These are phyloP conservation scores for Collybia sp. DNA, from an alignment of 768 basidiomycete species.

Conservation along the genomic window DNA sequence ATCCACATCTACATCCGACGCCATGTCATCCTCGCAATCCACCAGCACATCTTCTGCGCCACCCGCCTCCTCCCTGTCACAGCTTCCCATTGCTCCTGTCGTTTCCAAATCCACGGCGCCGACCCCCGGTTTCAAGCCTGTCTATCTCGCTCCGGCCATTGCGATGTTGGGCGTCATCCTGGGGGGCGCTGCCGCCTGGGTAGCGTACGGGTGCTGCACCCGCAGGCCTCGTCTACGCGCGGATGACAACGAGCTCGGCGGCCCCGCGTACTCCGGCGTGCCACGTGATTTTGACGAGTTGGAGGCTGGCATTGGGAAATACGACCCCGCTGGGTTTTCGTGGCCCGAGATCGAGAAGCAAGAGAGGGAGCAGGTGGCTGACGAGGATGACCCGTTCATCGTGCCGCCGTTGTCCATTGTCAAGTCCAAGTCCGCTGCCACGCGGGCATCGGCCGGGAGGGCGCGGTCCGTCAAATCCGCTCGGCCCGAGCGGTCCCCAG, in stretches of 20 bases:
- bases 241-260: constrained; percentile 8
- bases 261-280: constrained; percentile 18
- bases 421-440: background rate
- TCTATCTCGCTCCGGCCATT: constrained; percentile 25
- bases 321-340: background rate
- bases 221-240: constrained; percentile 12
- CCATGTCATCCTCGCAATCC: constrained; percentile 7
- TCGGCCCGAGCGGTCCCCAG: background rate
- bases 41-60: constrained; percentile 3
- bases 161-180: constrained; percentile 24
- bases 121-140: constrained; percentile 6
- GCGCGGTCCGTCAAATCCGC: background rate
- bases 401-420: background rate
- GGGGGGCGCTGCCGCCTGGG: constrained; percentile 26
- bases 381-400: background rate
- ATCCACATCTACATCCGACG: constrained; percentile 7
- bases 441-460: background rate
- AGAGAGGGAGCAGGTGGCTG: too few relatives aligned
- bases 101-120: constrained; percentile 1
- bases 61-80: constrained; percentile 2
- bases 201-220: constrained; percentile 28
- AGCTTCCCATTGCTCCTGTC: background rate
- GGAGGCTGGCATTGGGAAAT: constrained; percentile 9
- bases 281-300: background rate
- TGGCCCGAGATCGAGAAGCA: constrained; percentile 9